Base-by-base conservation (phyloP, 345 rosid species). In the Eucalyptus regnans region DNA sequence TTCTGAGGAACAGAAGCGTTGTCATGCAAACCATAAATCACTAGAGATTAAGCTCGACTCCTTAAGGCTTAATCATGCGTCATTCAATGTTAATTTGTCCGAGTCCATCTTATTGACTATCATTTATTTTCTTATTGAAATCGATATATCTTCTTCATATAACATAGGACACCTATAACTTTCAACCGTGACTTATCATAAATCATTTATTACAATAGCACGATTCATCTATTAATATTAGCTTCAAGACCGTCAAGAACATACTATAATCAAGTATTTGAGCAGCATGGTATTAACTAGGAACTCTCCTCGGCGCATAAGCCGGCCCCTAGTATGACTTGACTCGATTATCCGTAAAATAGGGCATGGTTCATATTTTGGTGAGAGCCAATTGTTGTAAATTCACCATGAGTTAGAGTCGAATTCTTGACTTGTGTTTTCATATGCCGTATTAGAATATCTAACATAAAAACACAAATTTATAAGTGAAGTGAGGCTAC, bases 361-460 rank as follows among this genome's bases (percentile, higher is more conserved):
- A 1, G 43, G 48, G 27, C 15, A 37, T 37, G 17, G 23, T 37
- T 10, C 46, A 17, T 71, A 37, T 9, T 18, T 71, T 1, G 25
- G 81, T 9, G 25, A 71, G 14, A 41, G 15, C 27, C 27, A 2
- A 20, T 76, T 76, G 29, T 37, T 37, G 27, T 20, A 10, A 41
- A 37, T 41, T 1, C 48, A 18, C 4, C 27, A 6, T 2, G 1
- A 6, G 48, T 12, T 7, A 6, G 46, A 41, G 83, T 12, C 2
- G 5, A 76, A 76, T 41, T 76, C 29, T 41, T 1, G 15, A 20
- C 25, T 18, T 52, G 10, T 20, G 25, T 52, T 52, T 56, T 56
- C 12, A 56, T 23, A 56, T 56, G 1, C 3, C 12, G 0, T 4
- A 2, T 68, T 18, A 37, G 14, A 37, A 18, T 17, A 37, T 71